Evolutionary conservation across 1,284 basidiomycete species (phyloP).

Genomic region (Afroboletus lepidellus): DNA sequence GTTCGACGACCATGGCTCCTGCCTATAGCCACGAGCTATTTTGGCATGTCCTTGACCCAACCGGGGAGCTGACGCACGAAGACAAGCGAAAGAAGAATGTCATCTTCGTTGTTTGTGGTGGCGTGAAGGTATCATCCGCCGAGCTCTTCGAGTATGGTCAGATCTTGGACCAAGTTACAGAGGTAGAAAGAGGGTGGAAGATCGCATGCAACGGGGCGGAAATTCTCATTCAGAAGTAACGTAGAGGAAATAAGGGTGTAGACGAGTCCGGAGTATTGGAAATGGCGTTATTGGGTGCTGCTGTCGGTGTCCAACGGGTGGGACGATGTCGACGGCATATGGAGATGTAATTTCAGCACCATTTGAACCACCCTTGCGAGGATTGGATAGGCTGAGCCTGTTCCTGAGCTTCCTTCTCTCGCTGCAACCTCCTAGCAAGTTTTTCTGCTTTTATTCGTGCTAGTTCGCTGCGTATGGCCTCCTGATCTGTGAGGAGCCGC

Average conservation of each 20-base stretch:
- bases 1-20: conserved; percentile 61
- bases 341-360: conserved; percentile 18
- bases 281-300: background rate
- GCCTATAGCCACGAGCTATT: conserved; percentile 62
- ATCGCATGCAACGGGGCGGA: conserved; percentile 40
- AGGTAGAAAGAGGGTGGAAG: conserved; percentile 33
- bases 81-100: conserved; percentile 20
- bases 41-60: conserved; percentile 35
- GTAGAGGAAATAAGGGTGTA: background rate
- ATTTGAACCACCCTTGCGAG: conserved; percentile 30
- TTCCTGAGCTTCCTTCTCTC: conserved; percentile 36
- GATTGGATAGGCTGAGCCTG: conserved; percentile 21
- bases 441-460: conserved; percentile 68
- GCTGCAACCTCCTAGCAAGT: conserved; percentile 43
- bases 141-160: conserved; percentile 50
- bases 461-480: conserved; percentile 62
- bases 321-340: background rate
- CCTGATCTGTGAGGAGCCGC: conserved; percentile 64
- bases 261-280: background rate
- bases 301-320: background rate
- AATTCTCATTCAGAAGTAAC: conserved; percentile 30
- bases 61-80: conserved; percentile 41
- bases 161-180: conserved; percentile 38
- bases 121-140: conserved; percentile 54
- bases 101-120: conserved; percentile 32